Base-by-base conservation (phyloP, 441 rosid genomes). In the Omphalea diandra region DNA sequence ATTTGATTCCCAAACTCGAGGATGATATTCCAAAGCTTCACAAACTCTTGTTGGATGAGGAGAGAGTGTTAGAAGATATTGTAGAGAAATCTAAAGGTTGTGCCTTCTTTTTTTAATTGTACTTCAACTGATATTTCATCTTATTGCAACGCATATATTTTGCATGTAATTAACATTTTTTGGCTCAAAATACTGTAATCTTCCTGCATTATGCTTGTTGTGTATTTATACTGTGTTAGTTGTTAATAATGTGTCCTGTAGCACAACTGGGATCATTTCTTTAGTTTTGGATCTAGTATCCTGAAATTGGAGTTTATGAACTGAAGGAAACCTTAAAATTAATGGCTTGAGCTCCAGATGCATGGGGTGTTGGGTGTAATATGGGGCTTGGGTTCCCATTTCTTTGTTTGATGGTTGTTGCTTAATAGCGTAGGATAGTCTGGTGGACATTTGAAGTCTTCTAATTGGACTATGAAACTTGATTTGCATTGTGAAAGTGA, bases 1-100 rank as follows among this genome's bases (percentile, higher is more conserved):
- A 69, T 82, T 69, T 82, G 81, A 89, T 94, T 57, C 99, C 97
- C 33, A 84, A 89, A 70, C 98, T 94, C 50, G 90, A 90, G 75
- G 90, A 88, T 52, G 74, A 74, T 64, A 88, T 92, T 77, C 97
- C 94, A 64, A 84, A 86, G 63, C 82, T 94, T 70, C 98, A 85
- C 75, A 82, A 80, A 69, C 70, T 82, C 52, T 82, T 92, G 83
- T 44, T 79, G 3, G 87, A 82, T 9, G 98, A 94, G 83, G 99
- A 93, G 81, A 88, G 74, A 75, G 70, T 73, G 52, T 70, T 94
- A 62, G 99, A 92, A 73, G 88, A 87, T 75, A 82, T 92, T 70
- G 83, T 83, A 72, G 94, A 88, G 74, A 84, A 81, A 77, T 87
- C 90, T 66, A 90, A 88, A 89, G 97, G 99, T 94, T 73, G 38